These are phyloP conservation scores for Babesia bovis DNA, from an alignment of 169 alveolate species.

Conservation along the genomic window DNA sequence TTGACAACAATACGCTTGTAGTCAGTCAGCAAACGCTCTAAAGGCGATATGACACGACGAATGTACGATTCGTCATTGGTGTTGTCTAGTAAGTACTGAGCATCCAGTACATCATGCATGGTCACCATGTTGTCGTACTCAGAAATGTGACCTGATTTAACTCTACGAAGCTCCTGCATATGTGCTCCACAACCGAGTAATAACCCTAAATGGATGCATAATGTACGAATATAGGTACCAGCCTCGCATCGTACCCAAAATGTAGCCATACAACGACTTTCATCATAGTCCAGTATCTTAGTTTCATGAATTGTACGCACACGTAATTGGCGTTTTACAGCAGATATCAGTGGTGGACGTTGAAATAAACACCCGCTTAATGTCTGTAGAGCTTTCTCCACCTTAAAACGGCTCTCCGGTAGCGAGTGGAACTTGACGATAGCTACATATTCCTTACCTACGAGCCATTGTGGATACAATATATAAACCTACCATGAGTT, in stretches of 20 bases:
- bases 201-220: conserved; percentile 99
- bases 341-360: conserved; percentile 98
- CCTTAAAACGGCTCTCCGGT: conserved; percentile 74
- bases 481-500: conserved; percentile 88
- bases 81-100: conserved; percentile 91
- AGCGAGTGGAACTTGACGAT: conserved; percentile 94
- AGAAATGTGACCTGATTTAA: conserved; percentile 94
- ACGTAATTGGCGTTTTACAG: conserved; percentile 99
- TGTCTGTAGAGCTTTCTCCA: conserved; percentile 84
- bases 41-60: conserved; percentile 95
- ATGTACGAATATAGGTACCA: conserved; percentile 98
- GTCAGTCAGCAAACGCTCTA: conserved; percentile 92
- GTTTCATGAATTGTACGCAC: conserved; percentile 97
- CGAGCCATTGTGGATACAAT: neutral
- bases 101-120: conserved; percentile 99
- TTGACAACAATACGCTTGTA: conserved; percentile 98
- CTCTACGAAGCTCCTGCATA: conserved; percentile 99
- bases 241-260: conserved; percentile 99
- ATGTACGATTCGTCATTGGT: conserved; percentile 95
- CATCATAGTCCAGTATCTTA: conserved; percentile 96
- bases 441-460: conserved; percentile 96
- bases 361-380: conserved; percentile 98
- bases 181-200: conserved; percentile 99
- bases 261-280: conserved; percentile 92
- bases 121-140: conserved; percentile 97